Evolutionary conservation across 2,329 filamentous ascomycete species (phyloP), one percentile per base, ranked within the genome.

Genomic region (Ophiostoma sp.): DNA sequence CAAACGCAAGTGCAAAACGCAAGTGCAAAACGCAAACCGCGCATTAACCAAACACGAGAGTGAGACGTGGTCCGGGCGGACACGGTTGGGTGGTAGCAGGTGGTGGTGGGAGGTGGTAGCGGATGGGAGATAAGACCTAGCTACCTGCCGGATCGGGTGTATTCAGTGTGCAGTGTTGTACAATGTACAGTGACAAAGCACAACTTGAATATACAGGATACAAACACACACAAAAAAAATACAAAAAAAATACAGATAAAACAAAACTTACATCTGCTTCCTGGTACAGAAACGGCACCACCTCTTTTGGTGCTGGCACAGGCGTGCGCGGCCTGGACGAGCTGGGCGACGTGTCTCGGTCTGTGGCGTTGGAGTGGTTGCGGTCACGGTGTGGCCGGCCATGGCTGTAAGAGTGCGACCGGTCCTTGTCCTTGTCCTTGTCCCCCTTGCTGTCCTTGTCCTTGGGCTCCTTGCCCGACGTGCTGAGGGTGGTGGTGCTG

Each of bases 201-300:
- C 39, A 41, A 41, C 52, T 41, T 41, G 39, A 57, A 27, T 8
- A 27, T 27, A 13, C 23, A 57, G 27, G 1, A 20, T 23, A 15
- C 52, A 57, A n/a, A 67, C 8, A 41, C 8, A 67, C 8, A 41
- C 8, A 7, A 4, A 35, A 27, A 33, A 48, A 57, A 60, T 54
- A 48, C 41, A 65, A 72, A 44, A 68, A 60, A 44, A 54, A 33
- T 57, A 27, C 35, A 67, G 33, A 68, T 23, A 4, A 27, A 27
- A 69, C 4, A n/a, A 67, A 64, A 68, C 88, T 83, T 79, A 92
- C 90, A 82, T 92, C 87, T 74, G 86, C 86, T 77, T 95, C 92
- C 80, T 98, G 95, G 78, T 95, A 98, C 73, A 96, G 85, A 85
- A 97, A 99, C n/a, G 95, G 95, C 54, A 96, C 95, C 71, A 99